phyloP scores from a whole-genome alignment of 164 flowering plant genomes.

The Aristolochia californica region DNA sequence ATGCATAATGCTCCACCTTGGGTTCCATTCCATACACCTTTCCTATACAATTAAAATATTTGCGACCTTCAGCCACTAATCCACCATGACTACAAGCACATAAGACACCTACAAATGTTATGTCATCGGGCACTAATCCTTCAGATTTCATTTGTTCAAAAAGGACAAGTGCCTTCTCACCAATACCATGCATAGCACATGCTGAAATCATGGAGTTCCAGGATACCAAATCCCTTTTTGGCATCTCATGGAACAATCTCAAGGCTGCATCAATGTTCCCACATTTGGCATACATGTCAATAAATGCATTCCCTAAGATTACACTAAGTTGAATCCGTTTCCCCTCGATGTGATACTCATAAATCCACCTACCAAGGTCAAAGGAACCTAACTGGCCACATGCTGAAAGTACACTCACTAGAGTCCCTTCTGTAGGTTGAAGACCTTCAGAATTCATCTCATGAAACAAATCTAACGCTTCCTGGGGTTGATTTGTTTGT shows the following conservation, averaged over 20 bases:
- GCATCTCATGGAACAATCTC: conserved; percentile 23
- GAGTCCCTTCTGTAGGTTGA: conserved; percentile 43
- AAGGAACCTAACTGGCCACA: conserved; percentile 50
- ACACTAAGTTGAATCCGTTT: conserved; percentile 21
- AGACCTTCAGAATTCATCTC: conserved; percentile 34
- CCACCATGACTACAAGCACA: conserved; percentile 54
- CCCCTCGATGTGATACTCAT: conserved; percentile 25
- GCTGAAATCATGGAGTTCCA: conserved; percentile 48
- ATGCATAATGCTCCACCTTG: conserved; percentile 42
- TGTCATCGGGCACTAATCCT: conserved; percentile 29
- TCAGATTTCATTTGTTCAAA: conserved; percentile 27
- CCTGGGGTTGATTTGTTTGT: conserved; percentile 39
- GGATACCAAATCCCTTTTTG: conserved; percentile 34
- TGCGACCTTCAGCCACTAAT: conserved; percentile 24
- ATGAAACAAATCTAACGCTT: conserved; percentile 47
- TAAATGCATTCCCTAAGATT: conserved; percentile 34
- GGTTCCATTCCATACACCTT: conserved; percentile 23
- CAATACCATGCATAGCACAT: conserved; percentile 38
- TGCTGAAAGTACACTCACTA: conserved; percentile 60
- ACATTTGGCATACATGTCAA: conserved; percentile 56
- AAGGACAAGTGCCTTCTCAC: conserved; percentile 24
- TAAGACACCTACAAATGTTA: conserved; percentile 40
- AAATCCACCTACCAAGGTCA: conserved; percentile 45
- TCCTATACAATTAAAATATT: conserved; percentile 27
- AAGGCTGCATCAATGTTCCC: conserved; percentile 34